Conservation (phyloP, 2,329 filamentous ascomycete species). For the Cyanodermella asteris region DNA sequence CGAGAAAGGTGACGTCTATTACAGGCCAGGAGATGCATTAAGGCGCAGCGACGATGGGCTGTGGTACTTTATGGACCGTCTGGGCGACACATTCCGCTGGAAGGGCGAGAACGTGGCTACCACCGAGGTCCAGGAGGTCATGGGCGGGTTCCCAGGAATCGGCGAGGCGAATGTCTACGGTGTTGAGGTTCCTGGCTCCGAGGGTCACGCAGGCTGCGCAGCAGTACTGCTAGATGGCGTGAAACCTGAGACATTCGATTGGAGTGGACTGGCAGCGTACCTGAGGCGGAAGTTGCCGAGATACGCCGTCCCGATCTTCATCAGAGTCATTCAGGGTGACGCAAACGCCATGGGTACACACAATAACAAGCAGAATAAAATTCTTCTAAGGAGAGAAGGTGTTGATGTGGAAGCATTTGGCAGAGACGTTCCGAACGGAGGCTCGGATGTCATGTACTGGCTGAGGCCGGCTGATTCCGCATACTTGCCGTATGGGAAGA, state of each 20-base stretch:
- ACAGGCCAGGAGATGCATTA: slow-evolving; percentile 45
- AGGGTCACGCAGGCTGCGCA: slow-evolving; percentile 45
- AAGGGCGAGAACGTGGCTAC: slow-evolving; percentile 49
- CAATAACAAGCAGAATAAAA: slow-evolving; percentile 67
- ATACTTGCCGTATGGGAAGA: slow-evolving; percentile 36
- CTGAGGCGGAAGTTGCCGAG: slow-evolving; percentile 38
- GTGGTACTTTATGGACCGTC: slow-evolving; percentile 47
- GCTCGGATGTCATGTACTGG: slow-evolving; percentile 28
- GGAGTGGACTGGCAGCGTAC: slow-evolving; percentile 35
- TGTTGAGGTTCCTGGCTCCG: slow-evolving; percentile 40
- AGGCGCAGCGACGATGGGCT: slow-evolving; percentile 38
- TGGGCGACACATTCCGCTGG: slow-evolving; percentile 57
- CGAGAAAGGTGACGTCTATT: slow-evolving; percentile 44
- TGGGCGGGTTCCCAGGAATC: slow-evolving; percentile 37
- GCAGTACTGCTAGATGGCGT: slow-evolving; percentile 32
- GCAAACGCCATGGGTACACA: slow-evolving; percentile 33
- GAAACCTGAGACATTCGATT: slow-evolving; percentile 31
- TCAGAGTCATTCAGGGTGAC: slow-evolving; percentile 35
- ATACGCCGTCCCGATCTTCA: slow-evolving; percentile 56
- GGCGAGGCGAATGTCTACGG: slow-evolving; percentile 51
- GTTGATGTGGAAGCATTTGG: slow-evolving; percentile 32
- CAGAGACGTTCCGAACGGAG: slow-evolving; percentile 20
- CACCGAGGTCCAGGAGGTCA: slow-evolving; percentile 41
- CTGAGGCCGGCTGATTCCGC: slow-evolving; percentile 23
- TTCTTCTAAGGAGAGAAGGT: slow-evolving; percentile 43